Base-by-base conservation (phyloP, 2,329 filamentous ascomycete genomes). In the Peltaster fructicola region DNA sequence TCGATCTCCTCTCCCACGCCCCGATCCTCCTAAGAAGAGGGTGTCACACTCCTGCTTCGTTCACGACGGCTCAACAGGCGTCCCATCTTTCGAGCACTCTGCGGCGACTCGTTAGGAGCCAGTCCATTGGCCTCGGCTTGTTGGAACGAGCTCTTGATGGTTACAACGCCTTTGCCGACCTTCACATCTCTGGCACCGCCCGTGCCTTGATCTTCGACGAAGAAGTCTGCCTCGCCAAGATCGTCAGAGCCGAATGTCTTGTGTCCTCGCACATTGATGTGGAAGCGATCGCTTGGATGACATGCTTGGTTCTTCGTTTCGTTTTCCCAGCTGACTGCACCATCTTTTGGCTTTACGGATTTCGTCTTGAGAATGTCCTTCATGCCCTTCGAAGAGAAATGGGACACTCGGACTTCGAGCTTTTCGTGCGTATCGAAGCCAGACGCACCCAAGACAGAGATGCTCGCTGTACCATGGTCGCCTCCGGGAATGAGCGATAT, bases 301-400 rank as follows among this genome's bases (percentile, higher is more conserved):
- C n/a, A n/a, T n/a, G n/a, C n/a, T n/a, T n/a, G n/a, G n/a, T n/a
- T n/a, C 30, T 46, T 45, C 15, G 34, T 51, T 24, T 63, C 56
- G 6, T 56, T 47, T 34, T 81, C 73, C 48, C 71, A 91, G 10
- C 58, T 62, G 32, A 79, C 66, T 3, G 62, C 54, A 2, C 76
- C 79, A 1, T 57, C 58, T 3, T 66, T 55, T 1, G 73, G 65
- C 51, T 92, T 92, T 56, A 78, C 68, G 35, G 88, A 76, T 49
- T 92, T 91, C 12, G 84, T 93, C 60, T 95, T 93, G 55, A 84
- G 73, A 22, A 98, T 59, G 22, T 76, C 68, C 56, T 88, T 93
- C 24, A 52, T 59, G 23, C 63, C 65, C 52, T 76, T 84, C 69
- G 54, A 3, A 8, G 35, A 26, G 19, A 48, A 45, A 22, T 48